These are phyloP conservation scores for Takashimella tepidaria DNA, from an alignment of 1,284 basidiomycete species.

Conservation along the genomic window DNA sequence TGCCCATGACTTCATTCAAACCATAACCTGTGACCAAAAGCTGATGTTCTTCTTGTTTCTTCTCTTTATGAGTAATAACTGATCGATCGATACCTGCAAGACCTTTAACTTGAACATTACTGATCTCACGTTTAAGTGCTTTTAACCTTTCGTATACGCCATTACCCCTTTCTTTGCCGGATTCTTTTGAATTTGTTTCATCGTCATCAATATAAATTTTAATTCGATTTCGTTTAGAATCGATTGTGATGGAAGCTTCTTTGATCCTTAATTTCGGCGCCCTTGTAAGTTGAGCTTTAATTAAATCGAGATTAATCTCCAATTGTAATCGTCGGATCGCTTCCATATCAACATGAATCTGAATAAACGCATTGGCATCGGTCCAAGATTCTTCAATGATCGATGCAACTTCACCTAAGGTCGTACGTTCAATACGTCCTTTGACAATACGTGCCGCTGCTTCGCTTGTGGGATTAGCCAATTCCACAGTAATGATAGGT, in stretches of 20 bases:
- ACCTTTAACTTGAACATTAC: slow-evolving; percentile 88
- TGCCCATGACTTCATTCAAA: slow-evolving; percentile 94
- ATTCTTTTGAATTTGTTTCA: slow-evolving; percentile 8
- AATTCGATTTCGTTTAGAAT: slow-evolving; percentile 16
- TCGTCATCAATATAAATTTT: slow-evolving; percentile 23
- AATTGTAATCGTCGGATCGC: slow-evolving; percentile 90
- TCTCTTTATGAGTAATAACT: slow-evolving; percentile 86
- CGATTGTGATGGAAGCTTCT: slow-evolving; percentile 56
- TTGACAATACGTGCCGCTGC: slow-evolving; percentile 95
- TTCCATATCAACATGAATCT: slow-evolving; percentile 84
- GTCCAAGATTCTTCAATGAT: slow-evolving; percentile 96
- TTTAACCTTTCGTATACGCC: slow-evolving; percentile 72
- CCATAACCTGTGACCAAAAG: slow-evolving; percentile 95
- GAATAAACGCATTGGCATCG: slow-evolving; percentile 84
- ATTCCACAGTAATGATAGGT: slow-evolving; percentile 94
- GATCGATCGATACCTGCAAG: slow-evolving; percentile 79
- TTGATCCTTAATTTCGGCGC: slow-evolving; percentile 91
- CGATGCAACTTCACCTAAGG: slow-evolving; percentile 88
- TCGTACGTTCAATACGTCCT: slow-evolving; percentile 90
- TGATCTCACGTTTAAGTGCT: slow-evolving; percentile 72
- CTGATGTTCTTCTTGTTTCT: slow-evolving; percentile 57
- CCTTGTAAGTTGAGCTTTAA: slow-evolving; percentile 84
- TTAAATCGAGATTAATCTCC: slow-evolving; percentile 86
- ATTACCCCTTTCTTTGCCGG: slow-evolving; percentile 54
- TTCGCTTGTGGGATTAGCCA: slow-evolving; percentile 78